These are phyloP conservation scores for Neobulgaria alba DNA, from an alignment of 2,329 filamentous ascomycete genomes.

Conservation along the genomic window DNA sequence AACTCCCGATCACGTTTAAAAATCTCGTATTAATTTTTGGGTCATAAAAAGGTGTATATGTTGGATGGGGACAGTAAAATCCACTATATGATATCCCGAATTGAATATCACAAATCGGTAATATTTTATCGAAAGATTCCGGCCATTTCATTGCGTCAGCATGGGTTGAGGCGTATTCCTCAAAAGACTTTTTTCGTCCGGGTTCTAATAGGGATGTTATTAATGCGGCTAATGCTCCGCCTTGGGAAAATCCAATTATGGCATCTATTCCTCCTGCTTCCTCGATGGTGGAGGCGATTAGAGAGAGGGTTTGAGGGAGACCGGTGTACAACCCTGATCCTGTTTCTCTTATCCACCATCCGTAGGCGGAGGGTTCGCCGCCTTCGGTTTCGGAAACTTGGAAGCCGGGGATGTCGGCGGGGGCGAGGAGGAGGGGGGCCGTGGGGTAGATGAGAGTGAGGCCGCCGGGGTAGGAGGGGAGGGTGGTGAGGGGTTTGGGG, in stretches of 20 bases:
- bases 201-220: slow-evolving; percentile 64
- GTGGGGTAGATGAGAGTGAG: slow-evolving; percentile 60
- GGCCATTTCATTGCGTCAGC: slow-evolving; percentile 44
- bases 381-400: slow-evolving; percentile 32
- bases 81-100: slow-evolving; percentile 74
- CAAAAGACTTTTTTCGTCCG: slow-evolving; percentile 39
- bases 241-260: slow-evolving; percentile 76
- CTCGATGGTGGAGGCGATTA: slow-evolving; percentile 52
- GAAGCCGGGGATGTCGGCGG: slow-evolving; percentile 64
- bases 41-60: slow-evolving; percentile 63
- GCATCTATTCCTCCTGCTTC: slow-evolving; percentile 65
- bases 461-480: slow-evolving; percentile 32
- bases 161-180: slow-evolving; percentile 19
- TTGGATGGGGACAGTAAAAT: slow-evolving; percentile 55
- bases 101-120: slow-evolving; percentile 36
- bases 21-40: slow-evolving; percentile 69
- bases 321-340: slow-evolving; percentile 56
- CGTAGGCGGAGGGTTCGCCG: slow-evolving; percentile 59
- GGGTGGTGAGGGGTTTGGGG: slow-evolving; percentile 26
- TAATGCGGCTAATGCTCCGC: slow-evolving; percentile 63
- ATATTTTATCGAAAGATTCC: slow-evolving; percentile 25
- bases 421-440: slow-evolving; percentile 53
- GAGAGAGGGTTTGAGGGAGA: slow-evolving; percentile 58
- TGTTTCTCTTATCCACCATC: slow-evolving; percentile 72
- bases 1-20: slow-evolving; percentile 71